These are phyloP conservation scores for Phytophthora sp. DNA, from an alignment of 352 stramenopile genomes.

Conservation along the genomic window DNA sequence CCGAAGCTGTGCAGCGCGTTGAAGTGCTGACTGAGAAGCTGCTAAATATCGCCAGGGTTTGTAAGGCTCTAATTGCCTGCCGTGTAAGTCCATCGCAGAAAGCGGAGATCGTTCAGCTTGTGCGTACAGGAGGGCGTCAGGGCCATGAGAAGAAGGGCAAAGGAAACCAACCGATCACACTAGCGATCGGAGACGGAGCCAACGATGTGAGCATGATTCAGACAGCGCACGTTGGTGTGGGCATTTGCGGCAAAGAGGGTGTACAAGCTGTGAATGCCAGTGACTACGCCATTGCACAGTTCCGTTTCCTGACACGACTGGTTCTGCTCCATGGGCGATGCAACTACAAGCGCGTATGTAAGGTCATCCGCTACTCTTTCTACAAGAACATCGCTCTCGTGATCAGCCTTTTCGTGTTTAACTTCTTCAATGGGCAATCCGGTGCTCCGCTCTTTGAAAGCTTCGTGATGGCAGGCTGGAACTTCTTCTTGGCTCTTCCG, in stretches of 20 bases:
- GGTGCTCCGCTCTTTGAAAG: constrained; percentile 82
- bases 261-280: constrained; percentile 96
- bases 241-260: constrained; percentile 97
- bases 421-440: constrained; percentile 94
- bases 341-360: constrained; percentile 96
- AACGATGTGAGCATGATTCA: constrained; percentile 99
- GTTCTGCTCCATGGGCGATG: constrained; percentile 96
- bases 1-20: constrained; percentile 30
- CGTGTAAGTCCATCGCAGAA: constrained; percentile 87
- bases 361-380: constrained; percentile 97
- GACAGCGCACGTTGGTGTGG: constrained; percentile 96
- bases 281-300: constrained; percentile 95
- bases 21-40: constrained; percentile 50
- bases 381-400: constrained; percentile 99
- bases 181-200: constrained; percentile 98
- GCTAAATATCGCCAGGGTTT: constrained; percentile 55
- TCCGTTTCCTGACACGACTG: constrained; percentile 93
- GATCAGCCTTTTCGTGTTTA: constrained; percentile 92
- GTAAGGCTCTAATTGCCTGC: constrained; percentile 85
- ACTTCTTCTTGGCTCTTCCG: constrained; percentile 91
- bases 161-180: constrained; percentile 71
- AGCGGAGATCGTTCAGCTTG: constrained; percentile 74
- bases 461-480: constrained; percentile 79
- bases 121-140: constrained; percentile 43
- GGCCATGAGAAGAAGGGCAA: constrained; percentile 9